Base-by-base conservation (phyloP, 2,329 filamentous ascomycete genomes). In the Aspergillus pseudotamarii region DNA sequence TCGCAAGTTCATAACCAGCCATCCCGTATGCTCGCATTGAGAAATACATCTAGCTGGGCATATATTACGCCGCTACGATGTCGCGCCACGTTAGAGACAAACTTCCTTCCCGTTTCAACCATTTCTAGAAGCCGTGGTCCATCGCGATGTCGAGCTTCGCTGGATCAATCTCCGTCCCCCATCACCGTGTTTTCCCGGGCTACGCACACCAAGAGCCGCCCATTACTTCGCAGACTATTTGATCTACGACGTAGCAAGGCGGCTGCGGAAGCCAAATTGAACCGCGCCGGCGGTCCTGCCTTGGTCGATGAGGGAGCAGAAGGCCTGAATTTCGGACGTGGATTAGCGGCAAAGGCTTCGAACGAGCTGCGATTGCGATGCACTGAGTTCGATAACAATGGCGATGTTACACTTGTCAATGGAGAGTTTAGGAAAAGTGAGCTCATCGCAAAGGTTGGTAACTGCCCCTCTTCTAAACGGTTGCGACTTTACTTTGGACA, bases 341-440 rank as follows among this genome's bases (percentile, higher is more conserved):
- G 89, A 51, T 83, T 92, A 72, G 85, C 88, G 58, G 85, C 88
- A 54, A 95, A 94, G 78, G 90, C 92, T 3, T 89, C 91, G 30
- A 90, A 94, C 62, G 93, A 97, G 77, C 87, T 94, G 34, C 89
- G 93, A 64, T 83, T 99, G 69, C 87, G 95, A 59, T 99, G 95
- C 75, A 99, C 95, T 1, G 95, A 99, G 78, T 92, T 98, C 64
- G 93, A 98, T 72, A 93, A 94, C 76, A 88, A 92, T 73, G 95
- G 95, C 46, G 91, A 96, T 71, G 93, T 97, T 30, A 96, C 94
- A 23, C 83, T 98, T 62, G 91, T 96, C 23, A 96, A 96, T 75
- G 93, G 93, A 63, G 95, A 98, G 78, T 98, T 97, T 79, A 96
- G 95, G 81, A 99, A 99, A 84, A 95, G 89, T 72, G 95, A 99